Base-by-base conservation (phyloP, 352 stramenopile genomes). In the Halophytophthora polymorphica region DNA sequence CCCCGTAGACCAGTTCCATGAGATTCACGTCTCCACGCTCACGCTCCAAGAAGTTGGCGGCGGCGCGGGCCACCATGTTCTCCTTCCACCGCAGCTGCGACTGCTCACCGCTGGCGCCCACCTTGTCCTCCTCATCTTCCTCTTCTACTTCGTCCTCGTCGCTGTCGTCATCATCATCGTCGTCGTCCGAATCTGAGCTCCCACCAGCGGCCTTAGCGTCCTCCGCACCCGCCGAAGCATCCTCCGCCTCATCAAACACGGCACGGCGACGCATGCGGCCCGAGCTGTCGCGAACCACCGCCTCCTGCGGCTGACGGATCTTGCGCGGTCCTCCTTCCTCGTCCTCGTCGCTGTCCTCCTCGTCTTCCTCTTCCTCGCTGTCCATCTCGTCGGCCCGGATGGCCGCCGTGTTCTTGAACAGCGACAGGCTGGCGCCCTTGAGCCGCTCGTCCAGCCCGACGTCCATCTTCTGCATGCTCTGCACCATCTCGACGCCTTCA, bases 361-460 rank as follows among this genome's bases (percentile, higher is more conserved):
- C 61, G 2, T 83, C 73, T 0, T 76, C 75, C 2, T 87, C 72
- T 0, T 81, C 71, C 1, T 83, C 79, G 14, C 79, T 75, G 11
- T 90, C 80, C 2, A 94, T 65, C 69, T 95, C 83, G 42, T 92
- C 83, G 0, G 79, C 79, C 46, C 83, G 77, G 41, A 94, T 88
- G 12, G 81, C 77, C n/a, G 81, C 75, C 25, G 82, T 93, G 65
- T 86, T 95, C 74, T 98, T 98, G 58, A 99, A 99, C 19, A 99
- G 77, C 36, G 91, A 93, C 17, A 99, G 65, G 52, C 88, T 95
- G 17, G 95, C 95, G 38, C 92, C 86, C 25, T 94, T 67, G 58
- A 99, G 88, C 23, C 96, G 93, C 47, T 98, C 91, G 61, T 99
- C 96, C 2, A 99, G 78, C 21, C 93, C 95, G 50, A 91, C 59